phyloP scores from a whole-genome alignment of 2,329 filamentous ascomycete species.

The Grosmannia clavigera region DNA sequence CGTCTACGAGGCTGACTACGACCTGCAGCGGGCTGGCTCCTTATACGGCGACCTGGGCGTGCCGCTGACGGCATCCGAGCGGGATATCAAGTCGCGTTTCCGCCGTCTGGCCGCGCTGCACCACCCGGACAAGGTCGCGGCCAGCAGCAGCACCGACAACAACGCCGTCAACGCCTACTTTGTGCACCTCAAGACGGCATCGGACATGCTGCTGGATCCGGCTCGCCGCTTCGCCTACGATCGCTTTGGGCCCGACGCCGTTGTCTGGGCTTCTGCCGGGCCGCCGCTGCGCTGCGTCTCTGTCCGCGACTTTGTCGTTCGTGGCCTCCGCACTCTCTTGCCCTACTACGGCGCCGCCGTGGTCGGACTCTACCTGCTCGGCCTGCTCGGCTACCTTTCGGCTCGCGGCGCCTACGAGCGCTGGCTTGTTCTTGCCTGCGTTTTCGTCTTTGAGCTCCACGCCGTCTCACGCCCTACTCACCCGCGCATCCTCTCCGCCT shows the following conservation, averaged over 20 bases:
- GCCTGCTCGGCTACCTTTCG: slow-evolving; percentile 54
- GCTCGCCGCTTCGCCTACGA: slow-evolving; percentile 79
- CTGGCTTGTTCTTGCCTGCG: slow-evolving; percentile 42
- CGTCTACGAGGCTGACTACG: slow-evolving; percentile 81
- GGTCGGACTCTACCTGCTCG: slow-evolving; percentile 46
- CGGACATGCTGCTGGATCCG: slow-evolving; percentile 70
- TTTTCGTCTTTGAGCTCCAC: slow-evolving; percentile 46
- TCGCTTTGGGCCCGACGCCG: slow-evolving; percentile 65
- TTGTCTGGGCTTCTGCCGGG: slow-evolving; percentile 39
- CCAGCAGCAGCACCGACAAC: slow-evolving; percentile 15
- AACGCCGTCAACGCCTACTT: slow-evolving; percentile 41
- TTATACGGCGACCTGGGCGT: slow-evolving; percentile 73
- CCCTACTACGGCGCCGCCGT: slow-evolving; percentile 50
- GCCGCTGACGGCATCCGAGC: slow-evolving; percentile 54
- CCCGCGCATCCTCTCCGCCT: slow-evolving; percentile 25
- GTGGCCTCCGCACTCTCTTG: slow-evolving; percentile 41
- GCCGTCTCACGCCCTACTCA: slow-evolving; percentile 41
- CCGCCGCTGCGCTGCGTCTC: slow-evolving; percentile 40
- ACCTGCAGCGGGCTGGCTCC: slow-evolving; percentile 56
- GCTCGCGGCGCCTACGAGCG: slow-evolving; percentile 57
- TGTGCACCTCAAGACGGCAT: slow-evolving; percentile 69
- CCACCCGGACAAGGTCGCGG: slow-evolving; percentile 72
- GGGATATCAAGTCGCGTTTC: slow-evolving; percentile 73
- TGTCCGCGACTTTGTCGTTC: slow-evolving; percentile 58
- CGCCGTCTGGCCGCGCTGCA: slow-evolving; percentile 56